Conservation (phyloP, 441 rosid genomes). For the Gossypium gossypioides region DNA sequence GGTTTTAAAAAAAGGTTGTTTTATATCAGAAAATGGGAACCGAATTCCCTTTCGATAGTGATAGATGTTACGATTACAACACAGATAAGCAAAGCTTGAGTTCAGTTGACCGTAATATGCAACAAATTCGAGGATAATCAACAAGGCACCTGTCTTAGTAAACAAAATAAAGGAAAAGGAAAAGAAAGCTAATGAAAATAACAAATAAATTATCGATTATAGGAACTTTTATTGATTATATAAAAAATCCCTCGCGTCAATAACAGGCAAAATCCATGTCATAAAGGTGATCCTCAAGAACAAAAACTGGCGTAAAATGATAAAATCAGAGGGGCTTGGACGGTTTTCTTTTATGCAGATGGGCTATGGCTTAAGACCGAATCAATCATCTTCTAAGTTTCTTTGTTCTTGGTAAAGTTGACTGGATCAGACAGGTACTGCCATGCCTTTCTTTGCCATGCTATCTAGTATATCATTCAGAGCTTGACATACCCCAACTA, state of each 20-base stretch:
- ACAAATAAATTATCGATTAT: not conserved
- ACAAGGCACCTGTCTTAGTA: not conserved
- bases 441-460: constrained; percentile 86
- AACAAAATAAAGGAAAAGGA: not conserved
- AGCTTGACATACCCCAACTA: constrained; percentile 86
- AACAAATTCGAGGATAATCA: not conserved
- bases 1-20: not conserved
- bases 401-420: not conserved
- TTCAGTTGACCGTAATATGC: not conserved
- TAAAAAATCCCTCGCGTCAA: not conserved
- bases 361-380: not conserved
- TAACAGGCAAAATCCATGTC: not conserved
- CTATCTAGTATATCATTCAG: constrained; percentile 83
- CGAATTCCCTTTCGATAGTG: not conserved
- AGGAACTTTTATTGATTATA: not conserved
- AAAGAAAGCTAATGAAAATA: not conserved
- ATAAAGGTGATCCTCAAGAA: not conserved
- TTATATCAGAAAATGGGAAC: not conserved
- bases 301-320: not conserved
- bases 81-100: not conserved
- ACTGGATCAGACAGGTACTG: constrained; percentile 58
- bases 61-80: not conserved
- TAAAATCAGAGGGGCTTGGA: not conserved
- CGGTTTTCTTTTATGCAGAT: not conserved
- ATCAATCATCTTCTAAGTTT: not conserved